Percentiles rank a stretch among this genome's conserved stretches.
These are phyloP conservation scores for Boletus sensibilis DNA, from an alignment of 768 basidiomycete species.

Conservation along the genomic window DNA sequence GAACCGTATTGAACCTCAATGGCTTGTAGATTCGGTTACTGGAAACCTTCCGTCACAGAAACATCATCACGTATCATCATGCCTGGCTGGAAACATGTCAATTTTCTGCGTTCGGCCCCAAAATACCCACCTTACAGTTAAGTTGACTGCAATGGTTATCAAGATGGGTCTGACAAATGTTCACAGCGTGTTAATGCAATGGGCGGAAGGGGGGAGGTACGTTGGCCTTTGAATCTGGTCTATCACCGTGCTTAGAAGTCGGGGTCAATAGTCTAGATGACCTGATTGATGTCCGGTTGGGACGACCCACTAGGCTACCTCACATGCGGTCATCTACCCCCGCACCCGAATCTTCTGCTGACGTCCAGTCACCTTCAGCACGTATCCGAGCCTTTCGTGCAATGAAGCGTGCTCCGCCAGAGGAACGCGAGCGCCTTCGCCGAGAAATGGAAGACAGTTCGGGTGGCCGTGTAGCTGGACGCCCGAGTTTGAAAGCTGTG, in stretches of 20 bases:
- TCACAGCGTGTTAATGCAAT: constrained; percentile 83
- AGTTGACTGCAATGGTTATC: constrained; percentile 25
- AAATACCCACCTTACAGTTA: constrained; percentile 84
- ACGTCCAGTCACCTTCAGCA: constrained; percentile 58
- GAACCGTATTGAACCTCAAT: not conserved
- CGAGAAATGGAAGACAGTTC: constrained; percentile 43
- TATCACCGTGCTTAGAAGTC: not conserved
- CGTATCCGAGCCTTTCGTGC: constrained; percentile 76
- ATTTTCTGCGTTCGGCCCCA: constrained; percentile 87
- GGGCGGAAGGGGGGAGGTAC: constrained; percentile 83
- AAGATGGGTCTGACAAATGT: not conserved
- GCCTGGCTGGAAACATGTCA: constrained; percentile 87
- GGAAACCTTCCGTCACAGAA: constrained; percentile 84
- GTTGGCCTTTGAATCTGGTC: not conserved
- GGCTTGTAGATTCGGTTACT: constrained; percentile 68
- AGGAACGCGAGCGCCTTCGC: constrained; percentile 61
- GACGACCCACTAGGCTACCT: constrained; percentile 46
- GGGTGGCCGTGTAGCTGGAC: constrained; percentile 23
- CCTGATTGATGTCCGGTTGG: constrained; percentile 77
- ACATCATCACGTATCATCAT: constrained; percentile 95
- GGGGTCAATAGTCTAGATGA: constrained; percentile 61
- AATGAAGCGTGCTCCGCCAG: constrained; percentile 61
- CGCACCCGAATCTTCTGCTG: constrained; percentile 28
- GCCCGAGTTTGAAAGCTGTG: constrained; percentile 62
- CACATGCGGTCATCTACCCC: constrained; percentile 39